Percentiles rank a stretch among this genome's conserved stretches.
Evolutionary conservation across 345 rosid genomes (phyloP).

Genomic region (Eucalyptus dawsonii): DNA sequence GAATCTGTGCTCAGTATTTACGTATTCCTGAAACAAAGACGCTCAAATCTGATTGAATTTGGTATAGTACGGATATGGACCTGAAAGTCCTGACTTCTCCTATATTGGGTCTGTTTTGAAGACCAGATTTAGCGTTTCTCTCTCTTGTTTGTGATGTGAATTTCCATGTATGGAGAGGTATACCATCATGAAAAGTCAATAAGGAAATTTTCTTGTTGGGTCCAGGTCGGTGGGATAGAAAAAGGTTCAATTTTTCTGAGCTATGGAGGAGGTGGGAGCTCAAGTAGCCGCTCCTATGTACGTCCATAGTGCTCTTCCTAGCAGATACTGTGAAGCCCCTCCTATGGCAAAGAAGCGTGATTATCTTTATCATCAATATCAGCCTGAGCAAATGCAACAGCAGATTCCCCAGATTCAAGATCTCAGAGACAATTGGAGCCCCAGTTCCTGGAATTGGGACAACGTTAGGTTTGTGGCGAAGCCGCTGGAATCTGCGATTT

Average conservation of each 20-base stretch:
- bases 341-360: constrained; percentile 56
- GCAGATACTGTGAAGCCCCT: constrained; percentile 21
- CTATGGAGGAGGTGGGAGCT: constrained; percentile 76
- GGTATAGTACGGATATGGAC: not conserved
- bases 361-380: constrained; percentile 25
- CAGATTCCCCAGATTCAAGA: not conserved
- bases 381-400: constrained; percentile 14
- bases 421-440: constrained; percentile 50
- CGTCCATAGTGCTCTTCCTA: constrained; percentile 38
- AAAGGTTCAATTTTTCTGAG: not conserved
- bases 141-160: not conserved
- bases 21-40: not conserved
- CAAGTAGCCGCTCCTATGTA: constrained; percentile 57
- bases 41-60: not conserved
- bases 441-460: constrained; percentile 81
- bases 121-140: not conserved
- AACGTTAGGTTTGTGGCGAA: constrained; percentile 50
- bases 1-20: not conserved
- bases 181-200: not conserved
- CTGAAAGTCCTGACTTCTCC: not conserved
- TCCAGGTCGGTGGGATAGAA: not conserved
- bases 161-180: not conserved
- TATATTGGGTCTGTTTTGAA: not conserved
- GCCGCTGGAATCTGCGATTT: constrained; percentile 28
- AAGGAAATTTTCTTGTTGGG: not conserved